Evolutionary conservation across 352 stramenopile species (phyloP), one percentile per base, ranked within the genome.

Genomic region (Plasmopara viticola): DNA sequence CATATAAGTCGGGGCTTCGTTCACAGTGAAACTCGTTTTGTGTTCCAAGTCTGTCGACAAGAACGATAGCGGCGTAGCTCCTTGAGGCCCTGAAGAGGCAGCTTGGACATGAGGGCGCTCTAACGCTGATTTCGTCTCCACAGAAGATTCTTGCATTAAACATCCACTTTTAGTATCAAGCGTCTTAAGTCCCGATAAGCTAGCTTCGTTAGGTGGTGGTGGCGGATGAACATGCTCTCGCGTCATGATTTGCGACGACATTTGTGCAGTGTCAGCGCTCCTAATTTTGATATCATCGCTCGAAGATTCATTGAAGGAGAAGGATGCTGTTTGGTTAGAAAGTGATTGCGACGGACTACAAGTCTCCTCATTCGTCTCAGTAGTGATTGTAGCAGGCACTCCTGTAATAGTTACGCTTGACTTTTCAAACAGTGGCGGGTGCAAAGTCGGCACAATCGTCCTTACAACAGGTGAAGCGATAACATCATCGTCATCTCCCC

Each of bases 401-500:
- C 34, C 47, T 41, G 6, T 35, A 35, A 35, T 12, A 37, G 18
- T 47, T 14, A 18, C 34, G 43, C 6, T 35, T 8, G 37, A 9
- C 9, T 35, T 46, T 10, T 43, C 39, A 38, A 54, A 33, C 13
- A 44, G 34, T 18, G 59, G 51, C 6, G 51, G 18, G 35, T 62
- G 50, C 20, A 45, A 20, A 31, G 20, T 18, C 14, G 49, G 15
- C 20, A 37, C 38, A 31, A 46, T 35, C n/a, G 53, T 15, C 14
- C 42, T 56, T 4, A 51, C 60, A 39, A 59, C 45, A 5, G 60
- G 29, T 33, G 62, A 64, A 6, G 48, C 53, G 41, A 67, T 47
- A 3, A 48, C 54, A 29, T 70, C 58, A 5, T 80, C 70, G n/a
- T 74, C 66, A 20, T 74, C 70, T 3, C 52, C 66, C 75, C 71